A percentile compares a stretch with the other conserved stretches of the same genome.
These are phyloP conservation scores for Gymnopilus junonius DNA, from an alignment of 768 basidiomycete genomes.

Conservation along the genomic window DNA sequence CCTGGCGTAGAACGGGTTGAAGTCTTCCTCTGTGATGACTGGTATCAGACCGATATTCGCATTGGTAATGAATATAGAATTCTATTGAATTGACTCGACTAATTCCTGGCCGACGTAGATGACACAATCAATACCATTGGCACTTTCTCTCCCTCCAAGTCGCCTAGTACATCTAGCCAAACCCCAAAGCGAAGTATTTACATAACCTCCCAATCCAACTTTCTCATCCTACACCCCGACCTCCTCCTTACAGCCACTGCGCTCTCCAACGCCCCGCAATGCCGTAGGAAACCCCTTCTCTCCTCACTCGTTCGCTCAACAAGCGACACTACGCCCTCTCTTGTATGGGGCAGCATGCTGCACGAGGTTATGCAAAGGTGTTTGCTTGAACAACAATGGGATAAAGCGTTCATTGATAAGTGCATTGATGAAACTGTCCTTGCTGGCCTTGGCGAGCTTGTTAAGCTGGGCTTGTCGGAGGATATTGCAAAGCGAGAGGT, in stretches of 20 bases:
- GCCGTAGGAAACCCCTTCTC: constrained; percentile 86
- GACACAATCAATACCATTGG: constrained; percentile 86
- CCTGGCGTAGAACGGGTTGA: constrained; percentile 40
- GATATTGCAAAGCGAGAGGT: constrained; percentile 73
- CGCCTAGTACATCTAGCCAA: constrained; percentile 32
- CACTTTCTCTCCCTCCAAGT: constrained; percentile 33
- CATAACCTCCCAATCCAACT: constrained; percentile 65
- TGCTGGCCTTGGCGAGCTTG: constrained; percentile 60
- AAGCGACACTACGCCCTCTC: constrained; percentile 63
- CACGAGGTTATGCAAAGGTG: constrained; percentile 92
- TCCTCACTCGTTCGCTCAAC: constrained; percentile 62
- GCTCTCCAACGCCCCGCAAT: constrained; percentile 82
- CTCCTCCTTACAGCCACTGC: constrained; percentile 89
- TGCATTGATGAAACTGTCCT: constrained; percentile 60
- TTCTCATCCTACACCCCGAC: constrained; percentile 91
- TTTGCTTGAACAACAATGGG: constrained; percentile 65
- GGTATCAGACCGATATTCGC: constrained; percentile 67
- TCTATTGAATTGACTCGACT: neutral
- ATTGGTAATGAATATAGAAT: constrained; percentile 55
- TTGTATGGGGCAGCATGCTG: constrained; percentile 92
- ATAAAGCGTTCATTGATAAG: constrained; percentile 60
- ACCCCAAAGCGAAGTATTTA: constrained; percentile 47
- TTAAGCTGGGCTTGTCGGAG: constrained; percentile 60
- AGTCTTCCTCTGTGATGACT: constrained; percentile 78
- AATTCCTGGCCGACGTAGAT: constrained; percentile 47